A percentile compares a stretch with the other conserved stretches of the same genome.
phyloP scores from a whole-genome alignment of 2,329 filamentous ascomycete genomes.

The Elsinoe arachidis region DNA sequence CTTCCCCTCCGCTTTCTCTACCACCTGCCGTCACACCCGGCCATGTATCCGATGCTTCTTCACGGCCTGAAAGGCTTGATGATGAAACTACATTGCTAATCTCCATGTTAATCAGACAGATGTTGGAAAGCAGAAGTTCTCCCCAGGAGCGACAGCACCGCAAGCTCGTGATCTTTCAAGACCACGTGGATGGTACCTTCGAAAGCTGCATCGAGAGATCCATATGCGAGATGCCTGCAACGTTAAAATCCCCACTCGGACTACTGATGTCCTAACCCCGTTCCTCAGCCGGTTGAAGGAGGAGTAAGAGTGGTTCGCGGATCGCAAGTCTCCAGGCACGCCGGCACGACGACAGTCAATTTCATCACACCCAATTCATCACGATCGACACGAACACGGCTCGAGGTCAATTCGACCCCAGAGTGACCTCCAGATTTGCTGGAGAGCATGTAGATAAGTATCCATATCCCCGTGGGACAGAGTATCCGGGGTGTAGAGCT shows the following conservation, averaged over 20 bases:
- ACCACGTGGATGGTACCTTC: too few species aligned
- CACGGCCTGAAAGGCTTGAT: neutral
- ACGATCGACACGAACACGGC: slow-evolving; percentile 3
- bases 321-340: neutral
- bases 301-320: neutral
- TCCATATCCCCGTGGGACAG: neutral
- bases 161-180: too few species aligned
- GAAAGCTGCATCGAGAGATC: neutral
- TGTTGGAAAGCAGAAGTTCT: neutral
- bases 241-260: neutral
- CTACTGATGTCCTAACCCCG: neutral
- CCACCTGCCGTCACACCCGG: slow-evolving; percentile 5
- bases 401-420: slow-evolving; percentile 6
- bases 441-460: neutral
- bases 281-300: neutral
- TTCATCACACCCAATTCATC: neutral
- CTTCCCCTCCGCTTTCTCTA: neutral
- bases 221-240: neutral
- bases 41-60: neutral
- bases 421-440: slow-evolving; percentile 3
- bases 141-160: neutral
- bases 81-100: too few species aligned
- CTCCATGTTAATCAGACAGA: too few species aligned
- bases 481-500: neutral
- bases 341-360: slow-evolving; percentile 4